Percentiles rank a stretch among this genome's conserved stretches.
phyloP scores from a whole-genome alignment of 352 stramenopile genomes.

The Pythium plurisporium region DNA sequence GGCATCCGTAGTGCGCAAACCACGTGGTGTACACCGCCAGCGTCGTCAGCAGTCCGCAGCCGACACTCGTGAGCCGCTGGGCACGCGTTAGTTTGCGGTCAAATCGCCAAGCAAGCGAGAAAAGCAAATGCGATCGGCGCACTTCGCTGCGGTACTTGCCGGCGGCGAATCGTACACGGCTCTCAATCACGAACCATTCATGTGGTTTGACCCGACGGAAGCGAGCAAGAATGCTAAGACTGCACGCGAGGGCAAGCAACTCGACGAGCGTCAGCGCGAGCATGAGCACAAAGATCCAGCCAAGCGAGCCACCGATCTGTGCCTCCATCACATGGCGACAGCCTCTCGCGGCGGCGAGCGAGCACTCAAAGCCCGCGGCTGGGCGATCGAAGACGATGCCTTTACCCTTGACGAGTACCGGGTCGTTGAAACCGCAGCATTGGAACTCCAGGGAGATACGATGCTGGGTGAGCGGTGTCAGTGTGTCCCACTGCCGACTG shows the following conservation, averaged over 20 bases:
- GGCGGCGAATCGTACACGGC: constrained; percentile 41
- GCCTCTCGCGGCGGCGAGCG: constrained; percentile 13
- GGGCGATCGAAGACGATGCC: constrained; percentile 24
- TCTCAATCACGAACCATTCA: constrained; percentile 30
- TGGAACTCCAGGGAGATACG: constrained; percentile 26
- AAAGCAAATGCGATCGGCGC: constrained; percentile 33
- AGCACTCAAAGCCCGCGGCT: constrained; percentile 17
- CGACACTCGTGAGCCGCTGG: constrained; percentile 47
- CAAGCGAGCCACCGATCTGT: constrained; percentile 15
- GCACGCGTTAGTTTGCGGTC: constrained; percentile 56
- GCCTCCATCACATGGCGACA: constrained; percentile 17
- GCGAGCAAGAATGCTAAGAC: constrained; percentile 1
- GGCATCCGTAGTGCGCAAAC: constrained; percentile 54
- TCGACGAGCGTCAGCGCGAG: constrained; percentile 16
- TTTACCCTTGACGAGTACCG: constrained; percentile 15
- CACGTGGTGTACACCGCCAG: constrained; percentile 44
- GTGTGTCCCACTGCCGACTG: constrained; percentile 25
- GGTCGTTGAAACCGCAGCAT: constrained; percentile 36
- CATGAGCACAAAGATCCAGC: constrained; percentile 13
- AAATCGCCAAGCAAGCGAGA: constrained; percentile 45
- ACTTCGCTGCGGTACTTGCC: constrained; percentile 53
- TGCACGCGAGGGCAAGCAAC: constrained; percentile 1
- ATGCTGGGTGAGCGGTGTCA: constrained; percentile 19
- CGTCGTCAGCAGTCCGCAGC: constrained; percentile 39
- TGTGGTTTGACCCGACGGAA: constrained; percentile 7